phyloP scores from a whole-genome alignment of 2,329 filamentous ascomycete genomes.

The Hirsutella thompsonii region DNA sequence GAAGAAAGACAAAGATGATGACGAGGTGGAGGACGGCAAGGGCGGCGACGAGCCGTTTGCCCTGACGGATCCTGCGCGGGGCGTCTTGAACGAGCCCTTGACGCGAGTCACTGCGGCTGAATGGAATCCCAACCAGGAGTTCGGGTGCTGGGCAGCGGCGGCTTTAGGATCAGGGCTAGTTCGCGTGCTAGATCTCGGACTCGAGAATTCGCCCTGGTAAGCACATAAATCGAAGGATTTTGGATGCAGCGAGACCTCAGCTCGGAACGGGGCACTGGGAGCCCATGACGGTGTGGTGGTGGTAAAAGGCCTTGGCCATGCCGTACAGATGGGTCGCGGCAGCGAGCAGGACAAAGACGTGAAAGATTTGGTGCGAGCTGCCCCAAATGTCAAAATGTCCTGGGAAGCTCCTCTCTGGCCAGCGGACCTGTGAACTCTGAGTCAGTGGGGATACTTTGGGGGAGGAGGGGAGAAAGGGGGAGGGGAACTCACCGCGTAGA shows the following conservation, averaged over 20 bases:
- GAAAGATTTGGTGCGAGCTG: conserved; percentile 92
- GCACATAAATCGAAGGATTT: too few species aligned
- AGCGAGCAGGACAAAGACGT: conserved; percentile 75
- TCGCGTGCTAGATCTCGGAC: conserved; percentile 51
- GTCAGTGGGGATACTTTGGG: not conserved
- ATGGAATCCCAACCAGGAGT: conserved; percentile 58
- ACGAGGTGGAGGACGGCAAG: not conserved
- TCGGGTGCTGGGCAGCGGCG: conserved; percentile 53
- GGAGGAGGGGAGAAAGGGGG: too few species aligned
- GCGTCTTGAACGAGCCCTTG: conserved; percentile 46
- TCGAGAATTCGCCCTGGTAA: conserved; percentile 18
- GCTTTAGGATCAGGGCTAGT: conserved; percentile 56
- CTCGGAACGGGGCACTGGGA: conserved; percentile 28
- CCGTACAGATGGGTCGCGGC: conserved; percentile 72
- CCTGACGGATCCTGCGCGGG: conserved; percentile 25
- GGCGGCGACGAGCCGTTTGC: conserved; percentile 20
- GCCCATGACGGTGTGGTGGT: conserved; percentile 54
- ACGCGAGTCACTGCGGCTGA: conserved; percentile 48
- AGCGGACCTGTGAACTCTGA: conserved; percentile 41
- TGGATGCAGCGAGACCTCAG: not conserved
- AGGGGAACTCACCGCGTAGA: conserved; percentile 74
- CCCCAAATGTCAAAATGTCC: conserved; percentile 83
- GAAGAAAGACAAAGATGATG: conserved; percentile 9
- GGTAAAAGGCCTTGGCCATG: conserved; percentile 74
- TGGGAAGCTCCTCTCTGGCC: conserved; percentile 70